Percentiles rank a stretch among this genome's conserved stretches.
These are phyloP conservation scores for Articulospora tetracladia DNA, from an alignment of 495 filamentous ascomycete genomes.

Conservation along the genomic window DNA sequence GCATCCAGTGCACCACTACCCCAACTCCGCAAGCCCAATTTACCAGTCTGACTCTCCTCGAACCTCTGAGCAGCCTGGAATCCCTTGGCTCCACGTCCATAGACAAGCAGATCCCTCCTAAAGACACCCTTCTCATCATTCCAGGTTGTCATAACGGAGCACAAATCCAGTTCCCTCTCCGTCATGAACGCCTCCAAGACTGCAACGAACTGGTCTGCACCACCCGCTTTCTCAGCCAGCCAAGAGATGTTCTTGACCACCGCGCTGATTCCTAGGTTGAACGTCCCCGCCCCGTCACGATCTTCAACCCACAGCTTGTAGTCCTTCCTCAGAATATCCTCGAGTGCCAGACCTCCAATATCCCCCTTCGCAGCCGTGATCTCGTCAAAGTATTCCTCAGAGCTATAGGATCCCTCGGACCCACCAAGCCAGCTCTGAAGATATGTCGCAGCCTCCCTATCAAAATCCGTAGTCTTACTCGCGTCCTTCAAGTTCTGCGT, in stretches of 20 bases:
- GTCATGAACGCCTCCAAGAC: conserved; percentile 48
- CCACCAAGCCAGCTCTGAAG: conserved; percentile 43
- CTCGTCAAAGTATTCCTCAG: conserved; percentile 59
- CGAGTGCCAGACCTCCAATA: conserved; percentile 59
- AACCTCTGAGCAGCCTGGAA: conserved; percentile 51
- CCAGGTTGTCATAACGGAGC: conserved; percentile 72
- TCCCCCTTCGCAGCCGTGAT: conserved; percentile 68
- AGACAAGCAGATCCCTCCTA: conserved; percentile 69
- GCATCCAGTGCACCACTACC: conserved; percentile 39
- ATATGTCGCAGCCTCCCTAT: conserved; percentile 60
- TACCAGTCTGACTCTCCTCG: conserved; percentile 35
- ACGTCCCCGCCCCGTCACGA: conserved; percentile 16
- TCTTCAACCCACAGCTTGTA: conserved; percentile 86
- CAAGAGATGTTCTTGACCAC: conserved; percentile 65
- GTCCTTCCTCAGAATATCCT: conserved; percentile 81
- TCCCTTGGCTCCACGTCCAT: conserved; percentile 44
- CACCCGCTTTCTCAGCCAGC: conserved; percentile 52
- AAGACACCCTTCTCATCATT: conserved; percentile 48
- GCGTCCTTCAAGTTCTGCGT: conserved; percentile 67
- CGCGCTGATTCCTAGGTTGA: conserved; percentile 70
- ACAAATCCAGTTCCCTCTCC: conserved; percentile 58
- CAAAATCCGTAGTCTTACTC: conserved; percentile 70
- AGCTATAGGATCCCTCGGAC: conserved; percentile 39
- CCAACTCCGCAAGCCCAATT: conserved; percentile 57
- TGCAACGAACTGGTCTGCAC: conserved; percentile 43